Conservation (phyloP, 73 alveolate species). For the Tetrahymena malaccensis region DNA sequence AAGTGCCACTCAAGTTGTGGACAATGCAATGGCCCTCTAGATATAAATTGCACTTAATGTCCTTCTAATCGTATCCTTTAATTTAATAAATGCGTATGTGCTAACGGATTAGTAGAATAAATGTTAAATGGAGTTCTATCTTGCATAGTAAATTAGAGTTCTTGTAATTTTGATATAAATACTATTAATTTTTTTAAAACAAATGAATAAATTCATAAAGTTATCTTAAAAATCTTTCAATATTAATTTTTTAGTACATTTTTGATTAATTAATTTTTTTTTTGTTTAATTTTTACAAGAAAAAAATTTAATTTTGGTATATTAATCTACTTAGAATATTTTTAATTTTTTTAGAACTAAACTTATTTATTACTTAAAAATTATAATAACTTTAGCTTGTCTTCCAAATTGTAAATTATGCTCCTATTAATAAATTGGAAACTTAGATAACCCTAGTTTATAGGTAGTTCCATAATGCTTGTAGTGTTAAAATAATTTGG, state of each 20-base stretch:
- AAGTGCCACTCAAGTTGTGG: not conserved
- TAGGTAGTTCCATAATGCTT: not conserved
- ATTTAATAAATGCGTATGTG: not conserved
- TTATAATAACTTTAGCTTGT: not conserved
- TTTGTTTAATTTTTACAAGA: too few species aligned
- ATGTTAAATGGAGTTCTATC: not conserved
- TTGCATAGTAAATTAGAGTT: not conserved
- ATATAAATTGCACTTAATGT: not conserved
- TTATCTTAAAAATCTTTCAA: too few species aligned
- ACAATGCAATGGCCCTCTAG: not conserved
- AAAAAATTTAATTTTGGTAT: too few species aligned
- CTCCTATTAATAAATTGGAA: not conserved
- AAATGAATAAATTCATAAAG: too few species aligned
- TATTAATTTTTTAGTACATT: too few species aligned
- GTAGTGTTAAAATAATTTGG: not conserved
- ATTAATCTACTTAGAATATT: too few species aligned
- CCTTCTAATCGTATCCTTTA: not conserved
- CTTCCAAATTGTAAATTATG: not conserved
- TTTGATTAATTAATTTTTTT: too few species aligned
- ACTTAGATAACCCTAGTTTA: not conserved
- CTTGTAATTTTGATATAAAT: not conserved
- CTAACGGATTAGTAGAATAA: not conserved
- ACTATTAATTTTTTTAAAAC: too few species aligned
- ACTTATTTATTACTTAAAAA: too few species aligned
- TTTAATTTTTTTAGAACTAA: too few species aligned